These are phyloP conservation scores for Vicia villosa DNA, from an alignment of 306 rosid species.

Conservation along the genomic window DNA sequence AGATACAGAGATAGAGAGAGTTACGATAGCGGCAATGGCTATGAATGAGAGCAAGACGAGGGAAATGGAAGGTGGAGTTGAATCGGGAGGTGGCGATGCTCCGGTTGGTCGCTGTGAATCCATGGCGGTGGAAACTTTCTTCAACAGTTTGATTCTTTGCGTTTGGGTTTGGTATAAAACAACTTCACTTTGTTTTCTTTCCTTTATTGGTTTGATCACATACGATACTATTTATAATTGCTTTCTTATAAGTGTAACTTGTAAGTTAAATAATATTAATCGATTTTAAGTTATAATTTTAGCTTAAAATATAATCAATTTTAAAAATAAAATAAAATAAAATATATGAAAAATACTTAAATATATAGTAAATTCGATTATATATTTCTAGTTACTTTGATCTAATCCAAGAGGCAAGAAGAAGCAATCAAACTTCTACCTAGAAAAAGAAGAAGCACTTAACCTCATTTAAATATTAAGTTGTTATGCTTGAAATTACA, in stretches of 20 bases:
- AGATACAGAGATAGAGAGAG: slow-evolving; percentile 9
- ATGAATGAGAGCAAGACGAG: slow-evolving; percentile 43
- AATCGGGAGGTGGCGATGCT: slow-evolving; percentile 34
- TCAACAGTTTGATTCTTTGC: not conserved
- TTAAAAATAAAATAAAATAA: no score
- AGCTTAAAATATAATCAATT: no score
- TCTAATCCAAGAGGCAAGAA: not conserved
- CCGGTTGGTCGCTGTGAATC: slow-evolving; percentile 51
- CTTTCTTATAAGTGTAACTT: no score
- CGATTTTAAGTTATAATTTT: no score
- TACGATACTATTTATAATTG: no score
- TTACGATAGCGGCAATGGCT: slow-evolving; percentile 57
- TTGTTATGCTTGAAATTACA: not conserved
- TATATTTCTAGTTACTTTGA: not conserved
- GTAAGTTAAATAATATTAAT: no score
- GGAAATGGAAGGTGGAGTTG: slow-evolving; percentile 40
- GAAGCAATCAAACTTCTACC: no score
- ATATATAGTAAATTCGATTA: not conserved
- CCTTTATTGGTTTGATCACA: no score
- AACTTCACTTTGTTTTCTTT: no score
- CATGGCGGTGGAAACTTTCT: slow-evolving; percentile 50
- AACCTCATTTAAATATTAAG: not conserved
- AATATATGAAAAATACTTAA: no score
- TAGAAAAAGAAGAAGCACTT: no score
- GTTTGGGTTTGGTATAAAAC: not conserved